Evolutionary conservation across 148 eudicot genomes (phyloP).

Genomic region (Nepenthes gracilis): DNA sequence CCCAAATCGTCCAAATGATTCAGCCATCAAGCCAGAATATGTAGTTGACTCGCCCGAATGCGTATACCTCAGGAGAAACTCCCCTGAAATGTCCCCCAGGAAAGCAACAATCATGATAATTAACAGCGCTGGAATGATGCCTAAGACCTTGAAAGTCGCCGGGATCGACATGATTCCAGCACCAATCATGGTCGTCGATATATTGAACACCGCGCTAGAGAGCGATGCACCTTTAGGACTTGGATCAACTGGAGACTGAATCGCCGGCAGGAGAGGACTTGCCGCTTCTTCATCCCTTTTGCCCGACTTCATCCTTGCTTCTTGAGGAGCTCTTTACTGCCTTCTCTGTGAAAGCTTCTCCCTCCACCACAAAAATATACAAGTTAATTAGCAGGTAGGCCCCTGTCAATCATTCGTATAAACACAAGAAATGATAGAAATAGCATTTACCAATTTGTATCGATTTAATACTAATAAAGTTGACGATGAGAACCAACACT

Average conservation of each 20-base stretch:
- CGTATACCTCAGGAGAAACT: constrained; percentile 57
- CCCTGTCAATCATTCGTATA: too few relatives aligned
- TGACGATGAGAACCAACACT: too few relatives aligned
- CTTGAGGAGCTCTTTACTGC: background rate
- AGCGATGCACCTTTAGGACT: constrained; percentile 24
- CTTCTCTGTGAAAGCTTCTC: background rate
- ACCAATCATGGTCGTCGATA: constrained; percentile 80
- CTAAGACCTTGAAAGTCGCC: constrained; percentile 75
- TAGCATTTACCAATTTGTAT: too few relatives aligned
- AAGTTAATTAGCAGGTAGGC: too few relatives aligned
- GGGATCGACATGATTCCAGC: constrained; percentile 97
- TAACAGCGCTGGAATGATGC: constrained; percentile 53
- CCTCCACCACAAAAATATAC: background rate
- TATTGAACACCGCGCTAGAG: constrained; percentile 62
- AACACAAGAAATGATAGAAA: too few relatives aligned
- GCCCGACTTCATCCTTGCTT: constrained; percentile 10
- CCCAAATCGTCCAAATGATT: constrained; percentile 70
- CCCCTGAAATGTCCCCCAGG: constrained; percentile 59
- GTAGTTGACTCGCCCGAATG: constrained; percentile 39
- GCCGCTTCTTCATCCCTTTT: constrained; percentile 9
- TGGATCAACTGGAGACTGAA: constrained; percentile 3
- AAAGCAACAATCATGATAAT: constrained; percentile 42
- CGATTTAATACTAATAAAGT: too few relatives aligned
- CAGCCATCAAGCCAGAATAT: constrained; percentile 73
- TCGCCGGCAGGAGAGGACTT: constrained; percentile 16